These are phyloP conservation scores for Podaxis carcinomalis DNA, from an alignment of 768 basidiomycete genomes.

Conservation along the genomic window DNA sequence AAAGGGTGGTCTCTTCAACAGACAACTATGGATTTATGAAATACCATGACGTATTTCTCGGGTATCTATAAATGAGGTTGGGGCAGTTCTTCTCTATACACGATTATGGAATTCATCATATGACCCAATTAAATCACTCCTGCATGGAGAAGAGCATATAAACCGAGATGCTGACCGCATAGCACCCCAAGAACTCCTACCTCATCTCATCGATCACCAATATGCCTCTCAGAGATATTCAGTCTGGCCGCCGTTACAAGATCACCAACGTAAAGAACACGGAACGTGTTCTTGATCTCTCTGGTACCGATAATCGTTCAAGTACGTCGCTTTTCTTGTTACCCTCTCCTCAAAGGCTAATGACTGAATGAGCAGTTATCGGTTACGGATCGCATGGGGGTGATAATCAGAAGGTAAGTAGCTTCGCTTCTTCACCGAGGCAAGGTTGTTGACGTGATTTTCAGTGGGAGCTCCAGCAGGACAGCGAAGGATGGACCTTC, in stretches of 20 bases:
- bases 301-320: constrained; percentile 3
- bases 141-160: background rate
- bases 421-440: background rate
- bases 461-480: constrained; percentile 32
- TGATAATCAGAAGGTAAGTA: constrained; percentile 36
- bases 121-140: background rate
- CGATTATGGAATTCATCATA: background rate
- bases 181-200: background rate
- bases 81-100: too few relatives aligned
- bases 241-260: background rate
- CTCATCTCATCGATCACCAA: background rate
- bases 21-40: background rate
- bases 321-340: background rate
- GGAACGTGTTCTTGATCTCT: background rate
- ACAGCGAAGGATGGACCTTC: constrained; percentile 24
- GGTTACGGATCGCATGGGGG: constrained; percentile 18
- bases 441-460: background rate
- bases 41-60: background rate
- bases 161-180: background rate
- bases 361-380: background rate
- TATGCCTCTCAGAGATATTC: background rate
- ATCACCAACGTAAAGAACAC: background rate
- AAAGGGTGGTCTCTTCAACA: background rate
- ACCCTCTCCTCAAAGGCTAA: background rate
- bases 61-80: too few relatives aligned